These are phyloP conservation scores for Nakaseomyces nivariensis DNA, from an alignment of 1,139 yeast genomes.

Conservation along the genomic window DNA sequence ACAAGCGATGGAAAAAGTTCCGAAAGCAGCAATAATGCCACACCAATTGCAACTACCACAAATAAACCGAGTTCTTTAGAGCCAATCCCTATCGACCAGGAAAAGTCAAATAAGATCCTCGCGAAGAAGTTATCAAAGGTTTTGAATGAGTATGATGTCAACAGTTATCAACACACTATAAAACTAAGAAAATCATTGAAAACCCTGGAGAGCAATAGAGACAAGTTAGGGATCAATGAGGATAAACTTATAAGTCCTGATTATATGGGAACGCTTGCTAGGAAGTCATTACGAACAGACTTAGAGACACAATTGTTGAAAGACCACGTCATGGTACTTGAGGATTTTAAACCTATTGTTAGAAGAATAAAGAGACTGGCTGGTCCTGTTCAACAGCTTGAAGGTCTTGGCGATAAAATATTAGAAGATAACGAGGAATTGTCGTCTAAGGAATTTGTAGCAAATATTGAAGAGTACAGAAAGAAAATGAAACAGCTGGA, in stretches of 20 bases:
- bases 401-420: slow-evolving; percentile 34
- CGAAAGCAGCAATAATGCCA: not conserved
- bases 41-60: not conserved
- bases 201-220: slow-evolving; percentile 36
- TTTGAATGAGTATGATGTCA: slow-evolving; percentile 36
- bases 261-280: slow-evolving; percentile 44
- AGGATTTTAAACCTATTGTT: slow-evolving; percentile 52
- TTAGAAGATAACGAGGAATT: slow-evolving; percentile 5
- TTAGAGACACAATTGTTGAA: slow-evolving; percentile 64
- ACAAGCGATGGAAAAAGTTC: not conserved
- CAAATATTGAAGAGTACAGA: slow-evolving; percentile 18
- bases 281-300: slow-evolving; percentile 54
- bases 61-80: not conserved
- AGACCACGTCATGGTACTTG: slow-evolving; percentile 48
- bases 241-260: slow-evolving; percentile 43
- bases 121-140: slow-evolving; percentile 44
- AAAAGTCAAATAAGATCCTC: slow-evolving; percentile 28
- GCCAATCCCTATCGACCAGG: slow-evolving; percentile 5
- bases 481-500: slow-evolving; percentile 30
- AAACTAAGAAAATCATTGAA: slow-evolving; percentile 32
- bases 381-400: slow-evolving; percentile 36
- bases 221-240: slow-evolving; percentile 28
- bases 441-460: slow-evolving; percentile 6
- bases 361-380: slow-evolving; percentile 31
- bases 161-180: slow-evolving; percentile 41